These are phyloP conservation scores for Abortiporus biennis DNA, from an alignment of 1,284 basidiomycete species.

Conservation along the genomic window DNA sequence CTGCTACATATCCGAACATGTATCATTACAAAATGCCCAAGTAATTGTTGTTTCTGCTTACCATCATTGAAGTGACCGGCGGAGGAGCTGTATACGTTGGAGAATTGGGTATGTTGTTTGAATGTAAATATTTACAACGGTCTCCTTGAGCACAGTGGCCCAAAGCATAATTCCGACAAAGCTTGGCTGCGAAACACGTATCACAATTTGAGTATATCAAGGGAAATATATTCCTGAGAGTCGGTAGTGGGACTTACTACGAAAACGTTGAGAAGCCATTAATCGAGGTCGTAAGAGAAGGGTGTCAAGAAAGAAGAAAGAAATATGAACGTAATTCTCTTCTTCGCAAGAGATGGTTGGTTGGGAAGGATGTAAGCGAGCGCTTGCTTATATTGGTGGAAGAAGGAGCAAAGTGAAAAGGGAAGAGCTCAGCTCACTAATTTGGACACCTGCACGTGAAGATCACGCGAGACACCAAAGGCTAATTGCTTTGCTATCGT, in stretches of 20 bases:
- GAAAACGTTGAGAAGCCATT: conserved; percentile 11
- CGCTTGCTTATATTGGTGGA: conserved; percentile 23
- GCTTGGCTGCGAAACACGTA: conserved; percentile 17
- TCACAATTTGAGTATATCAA: too few species aligned
- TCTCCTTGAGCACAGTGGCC: conserved; percentile 26
- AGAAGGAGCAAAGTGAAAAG: conserved; percentile 19
- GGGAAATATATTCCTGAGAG: not conserved
- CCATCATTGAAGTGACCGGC: not conserved
- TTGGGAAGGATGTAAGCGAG: too few species aligned
- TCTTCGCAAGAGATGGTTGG: too few species aligned
- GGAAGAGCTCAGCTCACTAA: conserved; percentile 21
- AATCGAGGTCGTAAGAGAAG: not conserved
- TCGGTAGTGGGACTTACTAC: conserved; percentile 11
- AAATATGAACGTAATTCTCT: conserved; percentile 1
- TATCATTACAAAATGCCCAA: too few species aligned
- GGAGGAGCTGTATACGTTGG: conserved; percentile 5
- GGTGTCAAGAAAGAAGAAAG: not conserved
- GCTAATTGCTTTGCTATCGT: conserved; percentile 15
- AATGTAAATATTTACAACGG: conserved; percentile 24
- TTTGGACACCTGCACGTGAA: conserved; percentile 23
- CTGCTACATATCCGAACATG: too few species aligned
- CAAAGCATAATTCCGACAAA: conserved; percentile 25
- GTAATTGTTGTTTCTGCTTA: too few species aligned
- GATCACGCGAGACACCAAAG: conserved; percentile 22
- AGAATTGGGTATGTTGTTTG: conserved; percentile 11